A percentile compares a stretch with the other conserved stretches of the same genome.
These are phyloP conservation scores for Clarkia xantiana DNA, from an alignment of 345 rosid species.

Conservation along the genomic window DNA sequence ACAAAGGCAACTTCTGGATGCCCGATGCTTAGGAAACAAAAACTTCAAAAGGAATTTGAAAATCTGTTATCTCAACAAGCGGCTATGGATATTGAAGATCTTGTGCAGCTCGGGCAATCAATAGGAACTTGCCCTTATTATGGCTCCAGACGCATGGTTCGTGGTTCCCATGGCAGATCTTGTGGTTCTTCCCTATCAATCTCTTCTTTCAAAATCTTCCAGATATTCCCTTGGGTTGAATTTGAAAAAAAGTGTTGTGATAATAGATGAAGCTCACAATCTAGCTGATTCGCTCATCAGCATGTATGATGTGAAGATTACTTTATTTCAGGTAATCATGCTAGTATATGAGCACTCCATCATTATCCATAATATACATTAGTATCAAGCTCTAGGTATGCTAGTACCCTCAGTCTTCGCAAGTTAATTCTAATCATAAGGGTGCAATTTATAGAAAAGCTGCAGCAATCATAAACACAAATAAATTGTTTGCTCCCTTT, in stretches of 20 bases:
- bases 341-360: background rate
- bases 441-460: too few species aligned
- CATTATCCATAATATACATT: too few species aligned
- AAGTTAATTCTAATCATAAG: too few species aligned
- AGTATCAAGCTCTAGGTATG: too few species aligned
- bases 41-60: conserved; percentile 46
- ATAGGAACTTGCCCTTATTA: conserved; percentile 84
- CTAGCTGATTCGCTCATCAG: conserved; percentile 85
- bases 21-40: conserved; percentile 68
- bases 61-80: conserved; percentile 35
- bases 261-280: conserved; percentile 95
- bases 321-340: conserved; percentile 45
- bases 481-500: too few species aligned
- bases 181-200: conserved; percentile 87
- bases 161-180: conserved; percentile 66
- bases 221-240: conserved; percentile 78
- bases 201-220: conserved; percentile 85
- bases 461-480: too few species aligned
- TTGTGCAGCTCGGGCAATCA: conserved; percentile 51
- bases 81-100: conserved; percentile 87
- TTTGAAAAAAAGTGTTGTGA: conserved; percentile 62
- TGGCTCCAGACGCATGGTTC: conserved; percentile 65
- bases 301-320: conserved; percentile 74
- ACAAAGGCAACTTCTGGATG: conserved; percentile 59
- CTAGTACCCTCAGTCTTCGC: too few species aligned